Evolutionary conservation across 805 yeast species (phyloP).

Genomic region (Monosporozyma aerobia): DNA sequence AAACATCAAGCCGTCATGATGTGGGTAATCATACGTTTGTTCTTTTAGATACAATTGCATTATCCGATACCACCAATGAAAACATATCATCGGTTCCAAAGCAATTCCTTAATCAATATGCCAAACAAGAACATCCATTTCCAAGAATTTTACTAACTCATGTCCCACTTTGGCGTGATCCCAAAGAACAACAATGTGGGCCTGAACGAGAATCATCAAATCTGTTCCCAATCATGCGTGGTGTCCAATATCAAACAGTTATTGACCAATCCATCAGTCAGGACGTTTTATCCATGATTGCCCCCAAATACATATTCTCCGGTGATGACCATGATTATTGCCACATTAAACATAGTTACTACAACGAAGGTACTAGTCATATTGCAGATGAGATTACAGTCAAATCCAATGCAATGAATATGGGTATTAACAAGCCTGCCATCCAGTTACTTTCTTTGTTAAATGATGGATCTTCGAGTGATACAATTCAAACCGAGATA

Average conservation of each 20-base stretch:
- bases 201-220: constrained; percentile 59
- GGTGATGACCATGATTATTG: constrained; percentile 99
- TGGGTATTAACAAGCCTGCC: constrained; percentile 82
- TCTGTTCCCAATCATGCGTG: constrained; percentile 60
- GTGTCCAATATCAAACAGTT: constrained; percentile 88
- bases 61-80: constrained; percentile 49
- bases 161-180: constrained; percentile 76
- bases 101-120: constrained; percentile 40
- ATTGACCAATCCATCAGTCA: constrained; percentile 52
- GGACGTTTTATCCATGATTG: constrained; percentile 45
- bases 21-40: constrained; percentile 65
- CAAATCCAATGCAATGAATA: constrained; percentile 85
- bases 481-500: constrained; percentile 34
- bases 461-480: constrained; percentile 24
- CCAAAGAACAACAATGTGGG: constrained; percentile 60
- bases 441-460: constrained; percentile 68
- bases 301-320: constrained; percentile 65
- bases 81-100: constrained; percentile 40
- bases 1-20: constrained; percentile 43
- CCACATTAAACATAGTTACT: constrained; percentile 49
- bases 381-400: constrained; percentile 70
- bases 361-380: constrained; percentile 14
- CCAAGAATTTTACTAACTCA: constrained; percentile 75
- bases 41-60: constrained; percentile 72
- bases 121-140: constrained; percentile 18